A percentile compares a stretch with the other conserved stretches of the same genome.
These are phyloP conservation scores for Bacterosira constricta DNA, from an alignment of 108 stramenopile genomes.

Conservation along the genomic window DNA sequence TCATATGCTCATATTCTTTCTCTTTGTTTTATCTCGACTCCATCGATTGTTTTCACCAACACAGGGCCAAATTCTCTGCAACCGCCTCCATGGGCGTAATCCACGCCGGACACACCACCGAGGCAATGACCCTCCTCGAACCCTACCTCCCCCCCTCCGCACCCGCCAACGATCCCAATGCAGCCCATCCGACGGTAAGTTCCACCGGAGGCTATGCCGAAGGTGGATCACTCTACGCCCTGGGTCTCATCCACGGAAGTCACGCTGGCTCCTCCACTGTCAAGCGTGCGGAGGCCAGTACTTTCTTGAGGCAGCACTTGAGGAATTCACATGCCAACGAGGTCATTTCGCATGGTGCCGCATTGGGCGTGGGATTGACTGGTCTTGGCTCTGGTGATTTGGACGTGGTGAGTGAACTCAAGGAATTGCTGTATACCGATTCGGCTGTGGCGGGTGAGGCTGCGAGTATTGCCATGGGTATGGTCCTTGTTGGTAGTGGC, in stretches of 20 bases:
- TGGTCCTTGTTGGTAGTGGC: conserved; percentile 94
- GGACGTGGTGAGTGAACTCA: conserved; percentile 89
- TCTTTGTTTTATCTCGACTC: not conserved
- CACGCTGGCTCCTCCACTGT: conserved; percentile 82
- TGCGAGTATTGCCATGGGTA: conserved; percentile 97
- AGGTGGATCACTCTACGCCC: conserved; percentile 95
- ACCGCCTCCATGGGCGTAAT: conserved; percentile 97
- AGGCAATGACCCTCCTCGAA: conserved; percentile 94
- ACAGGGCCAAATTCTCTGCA: conserved; percentile 97
- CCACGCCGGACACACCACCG: conserved; percentile 96
- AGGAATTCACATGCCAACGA: conserved; percentile 91
- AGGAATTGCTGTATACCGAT: conserved; percentile 94
- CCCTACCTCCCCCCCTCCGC: conserved; percentile 95
- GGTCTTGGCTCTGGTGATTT: conserved; percentile 91
- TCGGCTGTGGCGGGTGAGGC: conserved; percentile 98
- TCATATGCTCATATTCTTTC: not conserved
- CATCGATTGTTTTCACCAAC: not conserved
- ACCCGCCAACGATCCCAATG: conserved; percentile 48
- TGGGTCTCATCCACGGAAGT: conserved; percentile 96
- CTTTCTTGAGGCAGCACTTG: conserved; percentile 76
- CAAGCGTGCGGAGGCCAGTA: conserved; percentile 82
- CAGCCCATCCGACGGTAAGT: conserved; percentile 58
- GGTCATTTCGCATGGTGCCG: conserved; percentile 97
- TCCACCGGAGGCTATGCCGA: conserved; percentile 91
- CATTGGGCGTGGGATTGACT: conserved; percentile 97